Base-by-base conservation (phyloP, 345 rosid species). In the Geranium rotundifolium region DNA sequence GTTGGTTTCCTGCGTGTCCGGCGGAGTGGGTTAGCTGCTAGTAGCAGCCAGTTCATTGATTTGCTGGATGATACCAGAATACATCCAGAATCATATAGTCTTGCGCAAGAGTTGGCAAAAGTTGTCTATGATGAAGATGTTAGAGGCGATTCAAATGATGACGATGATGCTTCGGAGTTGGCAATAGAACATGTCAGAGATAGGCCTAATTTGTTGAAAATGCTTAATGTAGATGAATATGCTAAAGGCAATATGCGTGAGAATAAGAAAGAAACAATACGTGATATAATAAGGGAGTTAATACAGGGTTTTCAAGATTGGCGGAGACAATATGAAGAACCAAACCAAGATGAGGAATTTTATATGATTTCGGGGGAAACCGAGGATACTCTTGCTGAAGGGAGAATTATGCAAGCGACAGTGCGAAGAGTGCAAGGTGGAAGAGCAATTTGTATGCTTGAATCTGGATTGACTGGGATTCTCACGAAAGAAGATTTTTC, bases 151-250 rank as follows among this genome's bases (percentile, higher is more conserved):
- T 71, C 82, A 69, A 85, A 85, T 74, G 97, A 90, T 66, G 99
- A 90, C 54, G 97, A 93, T 54, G 99, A 90, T 69, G 92, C 92
- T 3, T 31, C 79, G 71, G 99, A 90, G 82, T 90, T 95, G 96
- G 99, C 97, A 29, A 85, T 93, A 71, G 99, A 93, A 69, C 91
- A 88, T 76, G 90, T 93, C 58, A 81, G 96, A 57, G 99, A 93
- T 58, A 82, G 87, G 60, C 96, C 99, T 58, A 76, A 73, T 71
- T 72, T 78, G 61, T 68, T 93, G 80, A 90, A 77, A 75, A 70
- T 73, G 29, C 70, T 86, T 58, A 75, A 73, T 71, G 86, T 88
- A 50, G 86, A 73, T 65, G 55, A 68, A 17, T 86, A 90, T 78
- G 79, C 86, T 54, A 62, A 68, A 29, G 82, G 68, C 70, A 90